Percentiles rank a stretch among this genome's conserved stretches.
These are phyloP conservation scores for Candida ficus DNA, from an alignment of 805 yeast genomes.

Conservation along the genomic window DNA sequence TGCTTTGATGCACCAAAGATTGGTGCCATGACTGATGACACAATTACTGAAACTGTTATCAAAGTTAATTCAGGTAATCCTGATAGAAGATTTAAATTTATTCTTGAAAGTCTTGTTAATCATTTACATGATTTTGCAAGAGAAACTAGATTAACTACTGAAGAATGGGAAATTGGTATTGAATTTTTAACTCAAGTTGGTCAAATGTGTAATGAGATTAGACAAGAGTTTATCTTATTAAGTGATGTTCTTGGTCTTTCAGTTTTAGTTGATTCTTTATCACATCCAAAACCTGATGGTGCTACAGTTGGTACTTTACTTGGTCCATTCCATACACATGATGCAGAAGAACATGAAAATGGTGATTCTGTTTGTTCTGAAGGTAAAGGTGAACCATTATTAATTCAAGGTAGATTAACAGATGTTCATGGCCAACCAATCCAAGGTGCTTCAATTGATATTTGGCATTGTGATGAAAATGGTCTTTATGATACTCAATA, in stretches of 20 bases:
- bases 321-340: not conserved
- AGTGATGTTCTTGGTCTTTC: not conserved
- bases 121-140: not conserved
- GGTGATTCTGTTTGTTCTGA: not conserved
- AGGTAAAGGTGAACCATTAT: not conserved
- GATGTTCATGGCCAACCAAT: not conserved
- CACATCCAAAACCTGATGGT: not conserved
- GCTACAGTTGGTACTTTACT: not conserved
- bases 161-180: not conserved
- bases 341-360: not conserved
- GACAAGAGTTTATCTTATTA: not conserved
- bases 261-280: not conserved
- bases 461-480: not conserved
- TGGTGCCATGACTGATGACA: not conserved
- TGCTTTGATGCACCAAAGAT: not conserved
- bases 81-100: not conserved
- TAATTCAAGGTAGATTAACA: not conserved
- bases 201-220: not conserved
- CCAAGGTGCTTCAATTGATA: not conserved
- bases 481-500: not conserved
- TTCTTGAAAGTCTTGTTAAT: not conserved
- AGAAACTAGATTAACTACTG: not conserved
- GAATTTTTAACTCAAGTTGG: not conserved
- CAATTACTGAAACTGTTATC: not conserved
- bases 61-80: not conserved